Evolutionary conservation across 306 rosid species (phyloP).

Genomic region (Cicer yamashitae): DNA sequence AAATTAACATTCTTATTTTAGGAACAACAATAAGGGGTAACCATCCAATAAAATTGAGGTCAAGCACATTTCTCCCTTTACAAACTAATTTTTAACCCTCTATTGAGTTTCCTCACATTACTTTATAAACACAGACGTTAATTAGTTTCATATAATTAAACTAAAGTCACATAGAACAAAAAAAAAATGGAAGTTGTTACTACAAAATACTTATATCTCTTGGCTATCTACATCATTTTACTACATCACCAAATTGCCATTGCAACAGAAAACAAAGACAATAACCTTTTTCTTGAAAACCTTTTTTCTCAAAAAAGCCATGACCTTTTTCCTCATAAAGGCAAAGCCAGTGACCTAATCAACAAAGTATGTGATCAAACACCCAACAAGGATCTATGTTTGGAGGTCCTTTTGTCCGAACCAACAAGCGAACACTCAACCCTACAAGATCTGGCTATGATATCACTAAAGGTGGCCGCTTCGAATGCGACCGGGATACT

Average conservation of each 20-base stretch:
- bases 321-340: neutral
- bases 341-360: neutral
- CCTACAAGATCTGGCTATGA: constrained; percentile 30
- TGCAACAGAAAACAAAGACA: neutral
- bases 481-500: constrained; percentile 26
- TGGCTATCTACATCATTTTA: constrained; percentile 25
- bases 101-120: neutral
- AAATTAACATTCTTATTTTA: constrained; percentile 21
- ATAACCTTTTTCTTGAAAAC: no score
- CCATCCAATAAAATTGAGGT: constrained; percentile 43
- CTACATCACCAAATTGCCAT: constrained; percentile 11
- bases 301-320: no score
- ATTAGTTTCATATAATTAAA: neutral
- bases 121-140: constrained; percentile 20
- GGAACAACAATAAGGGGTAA: neutral
- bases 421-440: neutral
- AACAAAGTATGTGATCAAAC: constrained; percentile 13
- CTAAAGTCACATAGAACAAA: neutral
- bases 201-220: constrained; percentile 31
- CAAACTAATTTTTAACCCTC: constrained; percentile 11
- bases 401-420: neutral
- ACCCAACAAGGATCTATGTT: constrained; percentile 1
- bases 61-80: constrained; percentile 40
- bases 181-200: constrained; percentile 49
- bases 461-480: constrained; percentile 29